These are phyloP conservation scores for Mortierella claussenii DNA, from an alignment of 192 early-diverging fungal genomes.

Conservation along the genomic window DNA sequence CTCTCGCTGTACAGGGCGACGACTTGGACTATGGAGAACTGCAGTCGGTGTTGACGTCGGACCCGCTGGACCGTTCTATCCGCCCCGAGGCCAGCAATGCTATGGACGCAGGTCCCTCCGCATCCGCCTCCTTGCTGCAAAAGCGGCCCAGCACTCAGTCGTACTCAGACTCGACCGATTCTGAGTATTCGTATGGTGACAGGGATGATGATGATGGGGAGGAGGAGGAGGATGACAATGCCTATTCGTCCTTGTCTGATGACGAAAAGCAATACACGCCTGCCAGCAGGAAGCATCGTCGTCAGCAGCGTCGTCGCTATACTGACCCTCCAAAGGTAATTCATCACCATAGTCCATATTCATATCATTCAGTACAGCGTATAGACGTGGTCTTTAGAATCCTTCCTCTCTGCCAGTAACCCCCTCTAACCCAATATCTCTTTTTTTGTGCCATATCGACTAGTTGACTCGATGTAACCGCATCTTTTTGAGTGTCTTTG, in stretches of 20 bases:
- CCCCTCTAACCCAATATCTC: too few species aligned
- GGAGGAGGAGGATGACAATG: background rate
- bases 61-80: conserved; percentile 7
- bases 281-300: background rate
- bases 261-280: conserved; percentile 13
- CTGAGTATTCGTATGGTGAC: conserved; percentile 17
- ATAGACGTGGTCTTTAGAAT: too few species aligned
- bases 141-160: background rate
- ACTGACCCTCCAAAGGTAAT: conserved; percentile 38
- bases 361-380: too few species aligned
- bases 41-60: conserved; percentile 31
- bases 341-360: too few species aligned
- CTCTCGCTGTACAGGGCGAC: conserved; percentile 32
- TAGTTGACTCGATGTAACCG: conserved; percentile 46
- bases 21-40: conserved; percentile 34
- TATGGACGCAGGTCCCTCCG: background rate
- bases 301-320: background rate
- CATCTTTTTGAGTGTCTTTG: conserved; percentile 28
- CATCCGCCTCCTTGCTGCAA: conserved; percentile 8
- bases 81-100: too few species aligned
- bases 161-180: conserved; percentile 5
- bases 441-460: background rate
- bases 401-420: background rate
- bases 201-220: conserved; percentile 10
- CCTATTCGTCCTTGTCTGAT: conserved; percentile 26